Evolutionary conservation across 2,329 filamentous ascomycete species (phyloP).

Genomic region (Aspergillus sp.): DNA sequence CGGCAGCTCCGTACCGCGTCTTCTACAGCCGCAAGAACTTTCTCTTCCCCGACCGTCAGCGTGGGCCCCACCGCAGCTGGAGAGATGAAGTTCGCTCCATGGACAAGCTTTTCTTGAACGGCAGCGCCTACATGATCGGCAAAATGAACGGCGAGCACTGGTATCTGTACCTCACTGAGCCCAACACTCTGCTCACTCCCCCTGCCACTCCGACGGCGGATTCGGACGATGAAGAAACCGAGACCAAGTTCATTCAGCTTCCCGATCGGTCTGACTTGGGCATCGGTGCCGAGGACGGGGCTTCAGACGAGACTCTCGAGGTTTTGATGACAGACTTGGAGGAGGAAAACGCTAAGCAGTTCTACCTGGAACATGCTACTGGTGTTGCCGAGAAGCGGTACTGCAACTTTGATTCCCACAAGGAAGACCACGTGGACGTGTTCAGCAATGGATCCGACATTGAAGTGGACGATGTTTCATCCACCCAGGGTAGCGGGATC

Average conservation of each 20-base stretch:
- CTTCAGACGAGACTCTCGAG: conserved; percentile 55
- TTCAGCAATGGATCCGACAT: conserved; percentile 73
- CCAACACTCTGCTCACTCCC: conserved; percentile 75
- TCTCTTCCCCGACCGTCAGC: conserved; percentile 90
- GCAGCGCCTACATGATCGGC: conserved; percentile 98
- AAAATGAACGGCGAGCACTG: conserved; percentile 99
- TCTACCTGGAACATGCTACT: conserved; percentile 79
- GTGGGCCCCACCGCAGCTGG: conserved; percentile 95
- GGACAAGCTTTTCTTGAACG: conserved; percentile 85
- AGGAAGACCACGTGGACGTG: conserved; percentile 64
- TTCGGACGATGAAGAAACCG: conserved; percentile 51
- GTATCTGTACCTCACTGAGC: conserved; percentile 96
- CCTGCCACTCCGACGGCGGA: conserved; percentile 68
- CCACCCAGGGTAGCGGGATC: conserved; percentile 48
- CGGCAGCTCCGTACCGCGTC: conserved; percentile 87
- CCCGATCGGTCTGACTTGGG: conserved; percentile 37
- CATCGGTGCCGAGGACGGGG: conserved; percentile 31
- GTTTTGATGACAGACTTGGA: conserved; percentile 69
- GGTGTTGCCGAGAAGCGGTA: conserved; percentile 81
- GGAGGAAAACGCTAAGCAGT: conserved; percentile 64
- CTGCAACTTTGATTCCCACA: conserved; percentile 67
- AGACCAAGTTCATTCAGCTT: conserved; percentile 60
- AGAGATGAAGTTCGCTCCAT: conserved; percentile 90
- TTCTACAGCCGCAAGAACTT: conserved; percentile 99
- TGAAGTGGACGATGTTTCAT: conserved; percentile 50